Evolutionary conservation across 1,284 basidiomycete genomes (phyloP), one percentile per base, ranked within the genome.

Genomic region (Melanopsichium pennsylvanicum): DNA sequence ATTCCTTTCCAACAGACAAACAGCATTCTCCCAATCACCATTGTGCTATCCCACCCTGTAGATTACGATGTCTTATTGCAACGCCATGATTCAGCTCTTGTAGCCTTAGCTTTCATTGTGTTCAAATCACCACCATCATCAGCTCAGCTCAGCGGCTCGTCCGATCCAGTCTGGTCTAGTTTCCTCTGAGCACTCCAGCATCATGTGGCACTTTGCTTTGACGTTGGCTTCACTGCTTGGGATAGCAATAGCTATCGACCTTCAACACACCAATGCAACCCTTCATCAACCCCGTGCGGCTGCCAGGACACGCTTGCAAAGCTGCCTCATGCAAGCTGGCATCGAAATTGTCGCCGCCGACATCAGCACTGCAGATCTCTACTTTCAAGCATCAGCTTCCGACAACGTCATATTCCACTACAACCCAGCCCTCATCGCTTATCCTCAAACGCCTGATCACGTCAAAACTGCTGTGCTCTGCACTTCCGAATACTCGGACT

Each of bases 371-470:
- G 43, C 52, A 4, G 60, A 63, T 5, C 43, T 50, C 21, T 68
- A 68, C 31, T 68, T 51, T 12, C 60, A 54, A 22, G 56, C 60
- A 8, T 64, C 67, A 0, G 64, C 64, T 18, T 74, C 79, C 3
- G 82, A 81, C 74, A 83, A 83, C 39, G 63, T 81, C 40, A 56
- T 79, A 21, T 72, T 81, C 19, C 78, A 80, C 51, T 81, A 78
- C 36, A 71, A 72, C 15, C 78, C 82, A 1, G 45, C 57, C 4
- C 74, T 74, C 8, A 69, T 83, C 57, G 70, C 78, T 15, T 75
- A 74, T 49, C 76, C 81, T 3, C 46, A 52, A 1, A 40, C 43
- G 1, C 27, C 73, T 1, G 19, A 39, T 1, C 51, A 79, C 10
- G 75, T 83, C 15, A 36, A 72, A 12, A 39, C 58, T 9, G 75